A percentile compares a stretch with the other conserved stretches of the same genome.
phyloP scores from a whole-genome alignment of 2,329 filamentous ascomycete genomes.

The Talaromyces amestolkiae region DNA sequence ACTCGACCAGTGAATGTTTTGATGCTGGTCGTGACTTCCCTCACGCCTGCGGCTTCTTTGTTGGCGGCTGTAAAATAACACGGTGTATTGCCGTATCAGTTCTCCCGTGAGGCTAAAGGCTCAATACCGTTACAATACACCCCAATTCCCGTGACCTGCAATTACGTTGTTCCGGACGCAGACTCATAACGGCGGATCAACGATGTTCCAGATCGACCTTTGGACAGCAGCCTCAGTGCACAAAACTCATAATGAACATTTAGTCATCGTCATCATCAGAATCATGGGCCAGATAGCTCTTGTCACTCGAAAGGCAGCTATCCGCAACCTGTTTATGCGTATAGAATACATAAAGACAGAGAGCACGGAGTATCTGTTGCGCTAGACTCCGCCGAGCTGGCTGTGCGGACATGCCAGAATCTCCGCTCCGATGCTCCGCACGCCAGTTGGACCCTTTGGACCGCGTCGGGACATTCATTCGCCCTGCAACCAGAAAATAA shows the following conservation, averaged over 20 bases:
- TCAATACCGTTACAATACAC: not conserved
- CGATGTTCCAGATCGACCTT: not conserved
- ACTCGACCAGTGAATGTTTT: not conserved
- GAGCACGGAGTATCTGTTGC: not conserved
- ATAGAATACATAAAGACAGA: not conserved
- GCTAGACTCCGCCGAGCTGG: not conserved
- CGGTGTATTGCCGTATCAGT: not conserved
- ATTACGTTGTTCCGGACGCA: constrained; percentile 1
- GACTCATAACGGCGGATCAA: not conserved
- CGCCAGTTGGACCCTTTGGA: not conserved
- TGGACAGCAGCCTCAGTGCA: not conserved
- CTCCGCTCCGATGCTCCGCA: constrained; percentile 14
- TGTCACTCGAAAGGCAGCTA: not conserved
- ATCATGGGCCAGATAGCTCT: not conserved
- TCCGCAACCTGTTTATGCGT: not conserved
- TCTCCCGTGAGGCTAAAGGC: not conserved
- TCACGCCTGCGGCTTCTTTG: not conserved
- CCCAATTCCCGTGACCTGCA: not conserved
- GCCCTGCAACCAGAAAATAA: not conserved
- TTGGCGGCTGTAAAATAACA: not conserved
- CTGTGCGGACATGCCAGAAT: constrained; percentile 4
- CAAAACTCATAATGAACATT: not conserved
- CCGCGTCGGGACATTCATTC: constrained; percentile 3
- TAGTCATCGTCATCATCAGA: not conserved
- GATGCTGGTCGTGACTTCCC: not conserved